Conservation (phyloP, 129 eudicot genomes). For the Helianthus annuus region DNA sequence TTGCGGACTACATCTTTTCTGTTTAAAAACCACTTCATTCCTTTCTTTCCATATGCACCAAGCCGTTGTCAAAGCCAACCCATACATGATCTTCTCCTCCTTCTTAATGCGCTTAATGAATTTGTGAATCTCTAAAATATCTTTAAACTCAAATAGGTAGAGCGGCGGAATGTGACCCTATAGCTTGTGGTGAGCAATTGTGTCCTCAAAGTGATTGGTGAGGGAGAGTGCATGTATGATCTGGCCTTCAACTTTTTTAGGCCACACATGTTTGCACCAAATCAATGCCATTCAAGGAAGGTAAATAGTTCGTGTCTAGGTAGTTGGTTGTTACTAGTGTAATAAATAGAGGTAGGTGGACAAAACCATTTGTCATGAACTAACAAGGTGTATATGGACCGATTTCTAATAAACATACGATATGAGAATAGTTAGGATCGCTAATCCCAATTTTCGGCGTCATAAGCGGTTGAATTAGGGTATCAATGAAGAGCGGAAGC, state of each 20-base stretch:
- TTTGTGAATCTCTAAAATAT: too few species aligned
- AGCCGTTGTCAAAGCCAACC: too few species aligned
- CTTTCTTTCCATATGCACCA: too few species aligned
- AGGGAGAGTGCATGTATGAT: neutral
- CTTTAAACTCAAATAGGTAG: too few species aligned
- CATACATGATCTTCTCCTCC: too few species aligned
- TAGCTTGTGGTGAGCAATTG: slow-evolving; percentile 7
- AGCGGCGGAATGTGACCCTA: neutral
- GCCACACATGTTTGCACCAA: slow-evolving; percentile 29
- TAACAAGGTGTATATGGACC: neutral
- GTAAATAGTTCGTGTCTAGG: slow-evolving; percentile 25
- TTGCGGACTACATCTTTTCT: too few species aligned
- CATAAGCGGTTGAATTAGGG: neutral
- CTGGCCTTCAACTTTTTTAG: slow-evolving; percentile 27
- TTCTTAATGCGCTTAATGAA: too few species aligned
- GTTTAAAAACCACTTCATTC: too few species aligned
- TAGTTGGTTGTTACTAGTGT: slow-evolving; percentile 26
- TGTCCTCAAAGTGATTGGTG: slow-evolving; percentile 19
- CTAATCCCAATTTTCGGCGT: neutral
- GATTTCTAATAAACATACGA: neutral
- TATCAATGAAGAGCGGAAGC: neutral
- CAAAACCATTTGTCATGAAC: neutral
- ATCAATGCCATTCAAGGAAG: slow-evolving; percentile 36
- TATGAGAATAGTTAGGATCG: neutral
- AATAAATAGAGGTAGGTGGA: slow-evolving; percentile 19